phyloP scores from a whole-genome alignment of 2,329 filamentous ascomycete genomes.

The Calonectria fujianensis region DNA sequence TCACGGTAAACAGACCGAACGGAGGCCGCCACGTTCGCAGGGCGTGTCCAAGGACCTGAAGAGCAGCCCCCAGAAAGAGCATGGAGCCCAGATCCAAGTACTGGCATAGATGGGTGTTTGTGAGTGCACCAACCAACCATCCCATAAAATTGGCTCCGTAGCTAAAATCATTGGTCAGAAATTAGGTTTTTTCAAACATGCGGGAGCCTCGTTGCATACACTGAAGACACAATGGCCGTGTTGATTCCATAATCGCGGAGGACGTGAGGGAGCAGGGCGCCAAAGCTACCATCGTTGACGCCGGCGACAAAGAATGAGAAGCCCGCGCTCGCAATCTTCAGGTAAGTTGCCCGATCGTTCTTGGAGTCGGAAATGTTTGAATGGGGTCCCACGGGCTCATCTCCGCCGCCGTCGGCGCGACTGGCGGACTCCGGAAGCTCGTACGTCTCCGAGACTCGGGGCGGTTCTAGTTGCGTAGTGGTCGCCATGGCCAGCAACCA shows the following conservation, averaged over 20 bases:
- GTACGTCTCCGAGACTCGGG: constrained; percentile 27
- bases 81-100: constrained; percentile 74
- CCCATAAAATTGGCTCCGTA: constrained; percentile 76
- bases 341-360: constrained; percentile 28
- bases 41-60: constrained; percentile 73
- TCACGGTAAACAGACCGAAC: constrained; percentile 73
- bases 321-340: constrained; percentile 73
- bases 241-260: constrained; percentile 73
- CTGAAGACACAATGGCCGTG: constrained; percentile 69
- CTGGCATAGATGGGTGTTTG: constrained; percentile 72
- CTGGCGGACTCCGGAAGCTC: constrained; percentile 14
- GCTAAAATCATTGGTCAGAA: constrained; percentile 51
- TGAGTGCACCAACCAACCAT: constrained; percentile 75
- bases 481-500: constrained; percentile 18
- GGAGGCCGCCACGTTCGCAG: constrained; percentile 75
- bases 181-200: not conserved
- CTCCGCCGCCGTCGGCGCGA: not conserved
- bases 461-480: constrained; percentile 31
- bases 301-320: constrained; percentile 81
- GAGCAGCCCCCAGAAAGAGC: constrained; percentile 71
- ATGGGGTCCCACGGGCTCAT: constrained; percentile 14
- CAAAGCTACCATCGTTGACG: constrained; percentile 78
- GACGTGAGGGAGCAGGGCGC: constrained; percentile 78
- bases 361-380: not conserved
- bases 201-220: constrained; percentile 61